Base-by-base conservation (phyloP, 495 filamentous ascomycete genomes). In the Penicillium manginii region DNA sequence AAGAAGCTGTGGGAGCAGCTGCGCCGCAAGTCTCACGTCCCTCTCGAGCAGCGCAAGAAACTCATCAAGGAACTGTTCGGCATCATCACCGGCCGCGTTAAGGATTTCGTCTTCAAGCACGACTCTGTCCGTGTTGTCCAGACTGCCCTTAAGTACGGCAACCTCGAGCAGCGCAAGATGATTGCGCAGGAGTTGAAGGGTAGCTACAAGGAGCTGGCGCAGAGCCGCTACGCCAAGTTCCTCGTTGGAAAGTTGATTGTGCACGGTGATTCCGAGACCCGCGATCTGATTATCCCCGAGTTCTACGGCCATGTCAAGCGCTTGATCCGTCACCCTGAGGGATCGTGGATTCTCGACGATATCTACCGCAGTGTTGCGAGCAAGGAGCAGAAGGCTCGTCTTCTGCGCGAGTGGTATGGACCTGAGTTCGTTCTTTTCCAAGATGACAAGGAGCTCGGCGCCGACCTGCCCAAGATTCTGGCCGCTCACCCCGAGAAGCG, bases 1-100 rank as follows among this genome's bases (percentile, higher is more conserved):
- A 98, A 98, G 80, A 91, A 97, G 77, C 81, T 99, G 35, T 99
- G 96, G 96, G 96, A 99, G 76, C 86, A 88, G 56, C 73, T 99
- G 60, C 87, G 96, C 55, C 84, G 90, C 58, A 97, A 97, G 73
- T 96, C 92, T 9, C 91, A 97, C 64, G 90, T 97, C 1, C 88
- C 91, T 17, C 81, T 83, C 55, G 90, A 92, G 40, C 91, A 98
- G 73, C 82, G 96, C 52, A 90, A 93, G 71, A 83, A 87, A 70
- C 83, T 98, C 18, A 88, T 98, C 32, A 84, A 84, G 21, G 93
- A 98, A 78, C 81, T 98, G 6, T 97, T 92, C 71, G 84, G 86
- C 50, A 93, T 98, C 63, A 89, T 97, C 65, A 96, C 89, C 6
- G 92, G 92, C 19, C 83, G 87, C 17, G 87, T 98, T 64, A 91